Base-by-base conservation (phyloP, 2,329 filamentous ascomycete species). In the Colletotrichum truncatum region DNA sequence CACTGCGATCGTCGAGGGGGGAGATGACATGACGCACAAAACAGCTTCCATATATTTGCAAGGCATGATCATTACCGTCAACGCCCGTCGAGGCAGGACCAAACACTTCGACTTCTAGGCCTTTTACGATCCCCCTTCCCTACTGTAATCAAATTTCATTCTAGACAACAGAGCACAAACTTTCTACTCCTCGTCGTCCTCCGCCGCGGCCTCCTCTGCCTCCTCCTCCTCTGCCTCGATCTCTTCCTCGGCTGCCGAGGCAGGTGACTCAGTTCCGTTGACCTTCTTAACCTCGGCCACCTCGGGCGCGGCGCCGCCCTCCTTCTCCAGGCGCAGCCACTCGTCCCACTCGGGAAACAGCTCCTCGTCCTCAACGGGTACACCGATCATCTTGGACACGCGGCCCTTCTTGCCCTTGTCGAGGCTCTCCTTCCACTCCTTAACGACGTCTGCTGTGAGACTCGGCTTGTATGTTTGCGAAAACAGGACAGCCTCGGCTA, bases 271-370 rank as follows among this genome's bases (percentile, higher is more conserved):
- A 5, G 68, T 73, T 6, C 34, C 57, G 70, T 28, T 67, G n/a
- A 64, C 71, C 23, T 72, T 70, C 7, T 67, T 71, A 10, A 70
- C 71, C 21, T 69, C 71, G n/a, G 69, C 73, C 38, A 70, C 70
- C 23, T 46, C 71, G 6, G 79, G 73, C 69, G 74, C 75, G 65
- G 79, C 75, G 4, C 83, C 84, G 3, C 92, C 91, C 71, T 94
- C 90, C 64, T 85, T 87, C 82, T 98, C 96, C 67, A 97, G 76
- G 73, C 87, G 85, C 71, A 98, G 76, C 83, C 93, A 98, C 78
- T 96, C 91, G 4, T 97, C 92, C 96, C 96, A 99, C 73, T 98
- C 93, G 0, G 95, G 95, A 81, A 99, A 99, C 71, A 99, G 85
- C 3, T 97, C 94, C 39, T 91, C 91, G 65, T 94, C 93, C 71